phyloP scores from a whole-genome alignment of 805 yeast genomes.

The Metschnikowia colocasiae region DNA sequence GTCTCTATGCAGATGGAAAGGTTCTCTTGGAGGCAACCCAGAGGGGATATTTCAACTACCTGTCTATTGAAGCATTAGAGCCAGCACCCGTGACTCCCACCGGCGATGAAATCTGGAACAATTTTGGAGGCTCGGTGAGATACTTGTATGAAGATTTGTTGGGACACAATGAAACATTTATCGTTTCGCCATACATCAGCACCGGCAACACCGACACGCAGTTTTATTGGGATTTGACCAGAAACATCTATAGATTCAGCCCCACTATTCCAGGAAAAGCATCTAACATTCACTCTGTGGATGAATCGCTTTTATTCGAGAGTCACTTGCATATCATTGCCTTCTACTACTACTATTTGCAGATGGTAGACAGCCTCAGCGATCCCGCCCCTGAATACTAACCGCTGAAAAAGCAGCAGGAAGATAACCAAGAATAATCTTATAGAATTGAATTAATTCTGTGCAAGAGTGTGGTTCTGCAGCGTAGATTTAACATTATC shows the following conservation, averaged over 20 bases:
- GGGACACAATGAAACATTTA: constrained; percentile 18
- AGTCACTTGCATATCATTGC: constrained; percentile 33
- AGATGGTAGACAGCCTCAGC: constrained; percentile 30
- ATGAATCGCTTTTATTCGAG: constrained; percentile 28
- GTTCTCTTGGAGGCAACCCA: constrained; percentile 22
- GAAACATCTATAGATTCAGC: constrained; percentile 49
- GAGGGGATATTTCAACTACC: constrained; percentile 27
- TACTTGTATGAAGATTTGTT: constrained; percentile 58
- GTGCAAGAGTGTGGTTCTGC: no score
- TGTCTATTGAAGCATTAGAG: constrained; percentile 26
- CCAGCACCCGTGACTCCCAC: constrained; percentile 48
- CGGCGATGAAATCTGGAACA: constrained; percentile 44
- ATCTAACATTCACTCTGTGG: constrained; percentile 31
- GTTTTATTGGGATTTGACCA: constrained; percentile 52
- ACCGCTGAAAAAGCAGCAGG: not conserved
- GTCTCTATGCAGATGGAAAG: constrained; percentile 28
- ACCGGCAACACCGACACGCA: constrained; percentile 62
- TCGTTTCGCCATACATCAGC: constrained; percentile 44
- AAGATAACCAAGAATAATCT: not conserved
- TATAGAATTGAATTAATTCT: not conserved
- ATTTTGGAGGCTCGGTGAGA: constrained; percentile 58
- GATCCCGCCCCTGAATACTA: constrained; percentile 3
- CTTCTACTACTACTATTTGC: constrained; percentile 45
- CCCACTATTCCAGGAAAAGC: constrained; percentile 28
- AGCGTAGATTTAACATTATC: no score